Conservation (phyloP, 352 stramenopile species). For the Globisporangium heterothallicum region DNA sequence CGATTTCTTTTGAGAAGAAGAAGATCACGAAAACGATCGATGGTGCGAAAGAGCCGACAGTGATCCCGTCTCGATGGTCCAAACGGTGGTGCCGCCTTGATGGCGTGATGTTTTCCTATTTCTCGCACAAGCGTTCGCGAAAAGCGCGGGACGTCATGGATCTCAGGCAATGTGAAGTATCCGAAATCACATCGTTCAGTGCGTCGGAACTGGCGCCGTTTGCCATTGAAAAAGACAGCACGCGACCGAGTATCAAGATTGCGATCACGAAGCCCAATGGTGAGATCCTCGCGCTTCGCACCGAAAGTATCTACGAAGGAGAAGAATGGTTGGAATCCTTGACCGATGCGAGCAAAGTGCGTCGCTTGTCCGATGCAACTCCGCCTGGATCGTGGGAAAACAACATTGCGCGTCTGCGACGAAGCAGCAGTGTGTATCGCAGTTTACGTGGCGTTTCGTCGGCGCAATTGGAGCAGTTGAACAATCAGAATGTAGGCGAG, state of each 20-base stretch:
- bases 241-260: slow-evolving; percentile 56
- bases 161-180: slow-evolving; percentile 59
- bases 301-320: slow-evolving; percentile 77
- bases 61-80: slow-evolving; percentile 69
- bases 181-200: slow-evolving; percentile 59
- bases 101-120: slow-evolving; percentile 72
- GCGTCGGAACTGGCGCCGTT: slow-evolving; percentile 44
- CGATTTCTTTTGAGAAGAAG: slow-evolving; percentile 69
- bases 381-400: slow-evolving; percentile 31
- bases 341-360: slow-evolving; percentile 59
- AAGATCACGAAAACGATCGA: slow-evolving; percentile 47
- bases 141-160: slow-evolving; percentile 72
- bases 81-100: slow-evolving; percentile 82
- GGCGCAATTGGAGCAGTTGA: not conserved
- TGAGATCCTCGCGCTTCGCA: slow-evolving; percentile 60
- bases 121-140: slow-evolving; percentile 72
- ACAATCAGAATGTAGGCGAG: not conserved
- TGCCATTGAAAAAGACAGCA: slow-evolving; percentile 39
- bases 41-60: slow-evolving; percentile 47
- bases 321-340: slow-evolving; percentile 79
- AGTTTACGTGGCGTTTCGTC: slow-evolving; percentile 8
- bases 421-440: slow-evolving; percentile 13
- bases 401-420: slow-evolving; percentile 27
- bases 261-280: slow-evolving; percentile 65
- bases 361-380: slow-evolving; percentile 14